Percentiles rank a stretch among this genome's conserved stretches.
phyloP scores from a whole-genome alignment of 1,284 basidiomycete species.

The Marasmius tenuissimus region DNA sequence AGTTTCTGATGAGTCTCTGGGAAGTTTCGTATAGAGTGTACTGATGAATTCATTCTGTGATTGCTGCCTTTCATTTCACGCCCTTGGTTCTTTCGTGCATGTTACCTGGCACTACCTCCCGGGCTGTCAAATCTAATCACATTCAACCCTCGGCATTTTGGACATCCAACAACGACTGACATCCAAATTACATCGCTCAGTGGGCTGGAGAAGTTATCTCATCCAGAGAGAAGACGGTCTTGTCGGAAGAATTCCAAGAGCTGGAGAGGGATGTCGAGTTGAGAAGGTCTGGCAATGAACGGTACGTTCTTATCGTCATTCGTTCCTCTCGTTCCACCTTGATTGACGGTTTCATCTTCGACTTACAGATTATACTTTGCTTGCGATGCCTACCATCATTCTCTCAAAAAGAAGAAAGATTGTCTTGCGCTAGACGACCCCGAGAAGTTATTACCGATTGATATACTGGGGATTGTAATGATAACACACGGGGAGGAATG shows the following conservation, averaged over 20 bases:
- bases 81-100: too few relatives aligned
- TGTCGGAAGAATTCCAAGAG: conserved; percentile 65
- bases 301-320: conserved; percentile 42
- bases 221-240: conserved; percentile 64
- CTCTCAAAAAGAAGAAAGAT: conserved; percentile 66
- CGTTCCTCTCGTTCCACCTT: neutral
- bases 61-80: too few relatives aligned
- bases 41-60: neutral
- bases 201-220: conserved; percentile 80
- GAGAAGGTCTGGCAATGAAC: conserved; percentile 58
- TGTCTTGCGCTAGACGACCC: conserved; percentile 55
- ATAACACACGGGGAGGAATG: conserved; percentile 83
- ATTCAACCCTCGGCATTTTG: conserved; percentile 4
- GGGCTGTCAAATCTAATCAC: conserved; percentile 5
- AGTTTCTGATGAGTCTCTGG: neutral
- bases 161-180: conserved; percentile 20
- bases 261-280: conserved; percentile 73
- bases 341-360: neutral
- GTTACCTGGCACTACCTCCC: too few relatives aligned
- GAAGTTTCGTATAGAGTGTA: neutral
- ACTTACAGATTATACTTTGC: conserved; percentile 55
- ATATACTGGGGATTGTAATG: conserved; percentile 84
- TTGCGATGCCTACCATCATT: conserved; percentile 60
- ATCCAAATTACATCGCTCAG: conserved; percentile 36
- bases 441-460: conserved; percentile 70